Percentiles rank a stretch among this genome's conserved stretches.
These are phyloP conservation scores for Ceratocystis colombiana DNA, from an alignment of 2,329 filamentous ascomycete species.

Conservation along the genomic window DNA sequence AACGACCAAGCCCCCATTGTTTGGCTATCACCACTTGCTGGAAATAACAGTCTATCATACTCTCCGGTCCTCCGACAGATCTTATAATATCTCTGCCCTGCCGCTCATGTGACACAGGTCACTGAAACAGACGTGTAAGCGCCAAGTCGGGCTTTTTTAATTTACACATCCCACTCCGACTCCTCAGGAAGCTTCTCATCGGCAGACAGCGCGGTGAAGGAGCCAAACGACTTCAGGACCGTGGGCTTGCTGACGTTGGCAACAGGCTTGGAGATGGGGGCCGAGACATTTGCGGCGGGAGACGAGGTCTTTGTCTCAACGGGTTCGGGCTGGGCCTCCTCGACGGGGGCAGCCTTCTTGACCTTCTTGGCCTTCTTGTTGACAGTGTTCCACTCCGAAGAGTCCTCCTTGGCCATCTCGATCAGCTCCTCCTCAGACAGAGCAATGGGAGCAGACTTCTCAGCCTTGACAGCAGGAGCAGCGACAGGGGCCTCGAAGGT, in stretches of 20 bases:
- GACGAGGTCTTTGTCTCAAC: slow-evolving; percentile 27
- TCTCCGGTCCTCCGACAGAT: not conserved
- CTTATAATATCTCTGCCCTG: slow-evolving; percentile 2
- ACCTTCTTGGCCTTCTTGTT: slow-evolving; percentile 36
- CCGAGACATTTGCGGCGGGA: slow-evolving; percentile 26
- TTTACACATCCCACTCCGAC: slow-evolving; percentile 45
- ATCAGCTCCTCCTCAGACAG: slow-evolving; percentile 55
- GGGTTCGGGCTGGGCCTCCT: slow-evolving; percentile 25
- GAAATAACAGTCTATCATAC: slow-evolving; percentile 13
- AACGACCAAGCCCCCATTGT: not conserved
- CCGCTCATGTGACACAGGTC: not conserved
- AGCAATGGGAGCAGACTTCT: slow-evolving; percentile 34
- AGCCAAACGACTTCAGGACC: slow-evolving; percentile 34
- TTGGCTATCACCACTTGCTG: slow-evolving; percentile 7
- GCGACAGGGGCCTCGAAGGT: slow-evolving; percentile 36
- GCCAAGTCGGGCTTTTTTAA: too few species aligned
- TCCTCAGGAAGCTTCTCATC: slow-evolving; percentile 37
- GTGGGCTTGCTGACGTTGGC: slow-evolving; percentile 28
- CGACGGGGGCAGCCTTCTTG: slow-evolving; percentile 30
- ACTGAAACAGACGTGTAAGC: not conserved
- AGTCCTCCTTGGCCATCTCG: slow-evolving; percentile 44
- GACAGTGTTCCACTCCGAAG: slow-evolving; percentile 52
- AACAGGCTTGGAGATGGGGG: slow-evolving; percentile 30
- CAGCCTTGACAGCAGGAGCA: slow-evolving; percentile 33
- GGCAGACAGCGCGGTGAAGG: slow-evolving; percentile 42